Conservation (phyloP, 2,329 filamentous ascomycete genomes). For the Aureobasidium sp. region DNA sequence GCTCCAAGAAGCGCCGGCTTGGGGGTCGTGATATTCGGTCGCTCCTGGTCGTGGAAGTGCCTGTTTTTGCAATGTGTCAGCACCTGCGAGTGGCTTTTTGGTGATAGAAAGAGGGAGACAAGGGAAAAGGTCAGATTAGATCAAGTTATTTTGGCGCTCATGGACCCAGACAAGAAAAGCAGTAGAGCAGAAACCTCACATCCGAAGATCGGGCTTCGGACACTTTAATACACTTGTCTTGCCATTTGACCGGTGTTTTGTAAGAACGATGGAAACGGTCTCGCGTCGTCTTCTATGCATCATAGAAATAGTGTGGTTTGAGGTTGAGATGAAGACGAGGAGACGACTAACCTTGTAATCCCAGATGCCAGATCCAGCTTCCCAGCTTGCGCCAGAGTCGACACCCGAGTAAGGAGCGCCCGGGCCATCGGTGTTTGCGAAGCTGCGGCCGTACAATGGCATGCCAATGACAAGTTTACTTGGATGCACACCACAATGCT, state of each 20-base stretch:
- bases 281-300: slow-evolving; percentile 11
- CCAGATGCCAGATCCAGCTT: slow-evolving; percentile 61
- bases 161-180: slow-evolving; percentile 4
- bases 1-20: slow-evolving; percentile 66
- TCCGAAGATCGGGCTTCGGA: not conserved
- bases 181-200: not conserved
- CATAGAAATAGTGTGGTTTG: not conserved
- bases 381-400: slow-evolving; percentile 69
- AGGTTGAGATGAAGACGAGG: not conserved
- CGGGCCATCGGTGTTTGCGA: slow-evolving; percentile 68
- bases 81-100: too few relatives aligned
- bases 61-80: too few relatives aligned
- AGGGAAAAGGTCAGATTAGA: slow-evolving; percentile 32
- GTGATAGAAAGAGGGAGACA: not conserved
- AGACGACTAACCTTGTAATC: slow-evolving; percentile 62
- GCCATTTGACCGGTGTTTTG: slow-evolving; percentile 12
- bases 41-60: slow-evolving; percentile 64
- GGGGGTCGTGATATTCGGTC: slow-evolving; percentile 45
- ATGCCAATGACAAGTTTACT: slow-evolving; percentile 82
- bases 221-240: not conserved
- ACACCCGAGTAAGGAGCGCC: slow-evolving; percentile 64
- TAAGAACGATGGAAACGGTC: slow-evolving; percentile 16
- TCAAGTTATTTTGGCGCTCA: slow-evolving; percentile 28
- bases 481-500: slow-evolving; percentile 53
- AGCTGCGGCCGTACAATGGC: slow-evolving; percentile 85